Evolutionary conservation across 208 protist species (phyloP).

Genomic region (Trichomonas gallinae): DNA sequence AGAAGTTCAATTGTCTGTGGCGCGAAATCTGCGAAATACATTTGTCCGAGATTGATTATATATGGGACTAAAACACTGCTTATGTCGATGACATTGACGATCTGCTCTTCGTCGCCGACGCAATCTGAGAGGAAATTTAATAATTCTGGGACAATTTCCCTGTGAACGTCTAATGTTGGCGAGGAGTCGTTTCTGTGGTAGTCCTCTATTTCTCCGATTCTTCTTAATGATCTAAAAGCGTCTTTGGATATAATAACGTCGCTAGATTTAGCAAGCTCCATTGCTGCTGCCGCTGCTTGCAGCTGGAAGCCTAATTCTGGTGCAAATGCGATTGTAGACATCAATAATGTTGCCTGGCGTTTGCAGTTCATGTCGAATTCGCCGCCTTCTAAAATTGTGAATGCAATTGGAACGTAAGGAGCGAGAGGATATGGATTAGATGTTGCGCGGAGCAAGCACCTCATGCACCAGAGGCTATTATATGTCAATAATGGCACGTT

Average conservation of each 20-base stretch:
- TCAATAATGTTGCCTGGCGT: not conserved
- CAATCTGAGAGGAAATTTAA: not conserved
- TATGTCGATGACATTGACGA: not conserved
- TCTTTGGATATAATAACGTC: not conserved
- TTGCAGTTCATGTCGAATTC: not conserved
- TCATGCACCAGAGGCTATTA: not conserved
- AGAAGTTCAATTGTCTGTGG: not conserved
- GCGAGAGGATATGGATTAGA: not conserved
- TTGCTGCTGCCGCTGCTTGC: not conserved
- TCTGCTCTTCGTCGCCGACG: not conserved
- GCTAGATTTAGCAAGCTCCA: not conserved
- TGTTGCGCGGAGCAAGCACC: not conserved
- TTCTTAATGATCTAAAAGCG: not conserved
- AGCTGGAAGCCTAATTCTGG: not conserved
- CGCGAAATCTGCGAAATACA: not conserved
- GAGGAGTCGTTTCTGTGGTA: not conserved
- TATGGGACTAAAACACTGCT: not conserved
- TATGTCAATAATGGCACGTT: not conserved
- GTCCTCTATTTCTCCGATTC: not conserved
- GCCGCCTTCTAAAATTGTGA: not conserved
- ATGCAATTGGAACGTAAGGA: not conserved
- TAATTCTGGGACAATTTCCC: not conserved
- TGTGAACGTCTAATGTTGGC: not conserved
- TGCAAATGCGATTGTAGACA: not conserved
- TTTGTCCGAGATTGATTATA: not conserved